A percentile compares a stretch with the other conserved stretches of the same genome.
Conservation (phyloP, 495 filamentous ascomycete species). For the Daldinia concentrica region DNA sequence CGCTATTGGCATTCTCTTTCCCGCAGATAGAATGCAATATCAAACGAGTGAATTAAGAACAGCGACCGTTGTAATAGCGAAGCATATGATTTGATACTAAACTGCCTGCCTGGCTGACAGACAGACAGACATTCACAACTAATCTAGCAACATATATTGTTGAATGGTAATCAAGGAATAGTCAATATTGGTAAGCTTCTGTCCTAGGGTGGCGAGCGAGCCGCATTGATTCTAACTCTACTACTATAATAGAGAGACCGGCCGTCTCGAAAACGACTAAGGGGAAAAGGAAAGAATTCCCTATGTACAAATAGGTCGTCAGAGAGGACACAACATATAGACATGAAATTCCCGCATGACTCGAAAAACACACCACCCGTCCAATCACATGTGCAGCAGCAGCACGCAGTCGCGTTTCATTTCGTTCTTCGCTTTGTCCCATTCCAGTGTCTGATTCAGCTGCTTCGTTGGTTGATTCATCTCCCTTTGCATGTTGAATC, state of each 20-base stretch:
- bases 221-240: conserved; percentile 36
- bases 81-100: neutral
- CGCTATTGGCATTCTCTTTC: conserved; percentile 15
- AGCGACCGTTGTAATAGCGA: neutral
- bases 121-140: neutral
- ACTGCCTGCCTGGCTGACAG: neutral
- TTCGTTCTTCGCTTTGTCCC: neutral
- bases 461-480: neutral
- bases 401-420: neutral
- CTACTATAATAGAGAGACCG: conserved; percentile 12
- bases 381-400: conserved; percentile 14
- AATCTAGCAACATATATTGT: neutral
- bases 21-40: conserved; percentile 32
- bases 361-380: conserved; percentile 3
- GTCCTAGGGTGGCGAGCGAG: conserved; percentile 27
- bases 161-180: neutral
- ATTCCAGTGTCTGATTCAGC: neutral
- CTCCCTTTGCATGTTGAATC: conserved; percentile 13
- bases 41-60: conserved; percentile 12
- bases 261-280: conserved; percentile 6
- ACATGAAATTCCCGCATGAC: conserved; percentile 18
- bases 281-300: conserved; percentile 8
- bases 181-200: conserved; percentile 2
- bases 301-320: conserved; percentile 26
- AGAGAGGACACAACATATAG: conserved; percentile 16